Percentiles rank a stretch among this genome's conserved stretches.
phyloP scores from a whole-genome alignment of 768 basidiomycete genomes.

The Macrolepiota dolichaula region DNA sequence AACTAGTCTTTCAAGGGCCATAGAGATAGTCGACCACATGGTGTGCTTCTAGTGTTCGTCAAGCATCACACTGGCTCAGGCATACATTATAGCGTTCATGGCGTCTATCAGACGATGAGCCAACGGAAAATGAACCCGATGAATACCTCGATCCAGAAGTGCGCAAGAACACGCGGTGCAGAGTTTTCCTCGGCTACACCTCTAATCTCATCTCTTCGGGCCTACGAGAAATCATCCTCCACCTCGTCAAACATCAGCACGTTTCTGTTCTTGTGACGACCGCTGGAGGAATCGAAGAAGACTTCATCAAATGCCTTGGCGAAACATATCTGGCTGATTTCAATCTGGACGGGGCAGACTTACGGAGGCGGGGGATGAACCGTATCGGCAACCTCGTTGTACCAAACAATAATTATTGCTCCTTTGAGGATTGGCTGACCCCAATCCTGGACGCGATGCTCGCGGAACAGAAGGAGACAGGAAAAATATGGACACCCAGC shows the following conservation, averaged over 20 bases:
- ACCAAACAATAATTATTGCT: constrained; percentile 98
- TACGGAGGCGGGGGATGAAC: constrained; percentile 91
- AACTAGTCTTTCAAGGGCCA: constrained; percentile 85
- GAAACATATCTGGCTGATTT: constrained; percentile 95
- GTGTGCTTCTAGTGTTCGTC: constrained; percentile 34
- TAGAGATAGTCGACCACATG: constrained; percentile 92
- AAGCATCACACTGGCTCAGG: constrained; percentile 4
- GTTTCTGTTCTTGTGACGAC: constrained; percentile 92
- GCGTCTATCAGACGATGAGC: constrained; percentile 84
- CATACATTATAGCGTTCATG: constrained; percentile 62
- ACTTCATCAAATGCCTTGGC: constrained; percentile 98
- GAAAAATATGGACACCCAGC: constrained; percentile 88
- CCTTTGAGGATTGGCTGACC: constrained; percentile 98
- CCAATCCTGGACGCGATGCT: constrained; percentile 92
- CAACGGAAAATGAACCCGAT: constrained; percentile 67
- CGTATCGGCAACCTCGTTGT: constrained; percentile 95
- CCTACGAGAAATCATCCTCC: constrained; percentile 85
- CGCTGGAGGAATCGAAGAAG: constrained; percentile 97
- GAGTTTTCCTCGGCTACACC: constrained; percentile 95
- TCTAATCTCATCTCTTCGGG: constrained; percentile 99
- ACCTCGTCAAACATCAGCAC: constrained; percentile 92
- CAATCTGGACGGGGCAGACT: constrained; percentile 82
- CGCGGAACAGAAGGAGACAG: constrained; percentile 72
- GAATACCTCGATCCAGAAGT: constrained; percentile 55
- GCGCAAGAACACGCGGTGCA: constrained; percentile 72